Percentiles rank a stretch among this genome's conserved stretches.
Conservation (phyloP, 371 early-diverging fungal genomes). For the Dinochytrium kinnereticum region DNA sequence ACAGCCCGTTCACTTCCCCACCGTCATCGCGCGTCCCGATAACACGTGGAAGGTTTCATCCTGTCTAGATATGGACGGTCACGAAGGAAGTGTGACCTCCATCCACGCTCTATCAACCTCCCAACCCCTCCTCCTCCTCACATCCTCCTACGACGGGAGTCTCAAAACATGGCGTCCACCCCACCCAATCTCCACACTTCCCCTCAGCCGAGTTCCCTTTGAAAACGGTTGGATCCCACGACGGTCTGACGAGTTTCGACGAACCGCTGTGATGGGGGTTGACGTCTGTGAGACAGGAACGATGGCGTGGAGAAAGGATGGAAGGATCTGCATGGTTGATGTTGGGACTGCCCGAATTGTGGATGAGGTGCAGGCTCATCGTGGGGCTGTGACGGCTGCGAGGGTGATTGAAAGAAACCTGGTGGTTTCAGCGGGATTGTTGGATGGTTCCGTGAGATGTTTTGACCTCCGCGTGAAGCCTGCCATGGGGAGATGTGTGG, state of each 20-base stretch:
- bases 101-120: conserved; percentile 3
- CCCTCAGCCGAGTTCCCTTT: conserved; percentile 1
- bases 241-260: no score
- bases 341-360: not conserved
- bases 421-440: conserved; percentile 33
- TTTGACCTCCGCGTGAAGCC: conserved; percentile 39
- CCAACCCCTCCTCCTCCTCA: conserved; percentile 1
- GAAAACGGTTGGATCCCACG: not conserved
- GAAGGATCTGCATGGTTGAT: no score
- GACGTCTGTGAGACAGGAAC: no score
- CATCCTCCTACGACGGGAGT: conserved; percentile 37
- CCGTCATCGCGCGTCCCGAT: not conserved
- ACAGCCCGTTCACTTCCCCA: not conserved
- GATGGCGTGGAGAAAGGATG: no score
- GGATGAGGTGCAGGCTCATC: conserved; percentile 31
- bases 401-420: conserved; percentile 12
- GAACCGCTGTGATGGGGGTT: no score
- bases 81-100: conserved; percentile 30
- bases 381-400: conserved; percentile 25
- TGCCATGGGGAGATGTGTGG: conserved; percentile 32
- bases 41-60: not conserved
- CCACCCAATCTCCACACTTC: conserved; percentile 9
- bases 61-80: conserved; percentile 29
- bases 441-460: conserved; percentile 37
- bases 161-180: conserved; percentile 24